Conservation (phyloP, 129 eudicot genomes). For the Smallanthus sonchifolius region DNA sequence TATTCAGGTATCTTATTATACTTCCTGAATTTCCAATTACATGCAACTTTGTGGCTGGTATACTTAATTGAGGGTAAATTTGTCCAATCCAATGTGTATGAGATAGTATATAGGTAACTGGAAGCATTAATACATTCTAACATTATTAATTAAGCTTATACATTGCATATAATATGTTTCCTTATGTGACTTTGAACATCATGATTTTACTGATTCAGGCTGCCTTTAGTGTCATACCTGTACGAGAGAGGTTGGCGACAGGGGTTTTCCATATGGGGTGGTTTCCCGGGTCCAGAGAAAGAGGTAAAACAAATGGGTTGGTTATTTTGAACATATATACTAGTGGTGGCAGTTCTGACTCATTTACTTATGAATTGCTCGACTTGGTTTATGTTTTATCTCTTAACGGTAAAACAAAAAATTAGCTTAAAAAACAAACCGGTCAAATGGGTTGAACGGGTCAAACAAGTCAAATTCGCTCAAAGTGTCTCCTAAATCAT, state of each 20-base stretch:
- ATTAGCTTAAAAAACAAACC: neutral
- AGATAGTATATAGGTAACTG: neutral
- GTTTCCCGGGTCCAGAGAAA: constrained; percentile 81
- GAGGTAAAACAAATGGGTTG: constrained; percentile 43
- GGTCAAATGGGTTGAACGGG: neutral
- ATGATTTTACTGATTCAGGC: constrained; percentile 37
- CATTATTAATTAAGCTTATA: neutral
- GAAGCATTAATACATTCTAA: neutral
- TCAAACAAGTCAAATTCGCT: neutral
- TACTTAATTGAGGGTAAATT: neutral
- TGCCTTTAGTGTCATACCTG: constrained; percentile 65
- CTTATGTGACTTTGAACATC: constrained; percentile 7
- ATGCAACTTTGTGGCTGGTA: neutral
- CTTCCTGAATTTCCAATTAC: neutral
- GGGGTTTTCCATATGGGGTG: constrained; percentile 57
- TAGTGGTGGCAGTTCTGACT: neutral
- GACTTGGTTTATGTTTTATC: neutral
- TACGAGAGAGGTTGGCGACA: constrained; percentile 98
- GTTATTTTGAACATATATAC: neutral
- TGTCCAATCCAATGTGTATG: neutral
- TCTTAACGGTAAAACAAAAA: neutral
- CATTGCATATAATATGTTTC: neutral
- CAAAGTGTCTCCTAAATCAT: neutral
- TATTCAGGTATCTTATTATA: constrained; percentile 55
- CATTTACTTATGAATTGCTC: neutral